Conservation (phyloP, 345 rosid species). For the Boechera divaricarpa region DNA sequence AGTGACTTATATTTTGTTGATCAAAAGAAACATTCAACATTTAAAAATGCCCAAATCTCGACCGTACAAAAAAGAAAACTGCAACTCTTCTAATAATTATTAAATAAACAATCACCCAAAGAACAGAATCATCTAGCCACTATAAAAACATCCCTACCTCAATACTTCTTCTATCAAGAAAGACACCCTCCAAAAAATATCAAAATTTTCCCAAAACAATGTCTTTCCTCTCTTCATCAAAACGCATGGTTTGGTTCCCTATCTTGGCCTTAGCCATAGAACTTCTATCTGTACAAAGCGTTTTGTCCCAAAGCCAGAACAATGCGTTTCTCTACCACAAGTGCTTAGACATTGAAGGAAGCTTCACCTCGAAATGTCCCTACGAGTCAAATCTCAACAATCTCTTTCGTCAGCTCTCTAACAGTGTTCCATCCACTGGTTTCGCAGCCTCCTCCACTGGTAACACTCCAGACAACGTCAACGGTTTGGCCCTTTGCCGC, state of each 20-base stretch:
- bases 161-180: background rate
- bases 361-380: slow-evolving; percentile 46
- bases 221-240: slow-evolving; percentile 24
- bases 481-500: slow-evolving; percentile 65
- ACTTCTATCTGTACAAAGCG: slow-evolving; percentile 23
- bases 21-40: slow-evolving; percentile 3
- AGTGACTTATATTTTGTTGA: slow-evolving; percentile 3
- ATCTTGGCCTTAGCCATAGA: slow-evolving; percentile 36
- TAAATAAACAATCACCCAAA: slow-evolving; percentile 21
- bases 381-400: slow-evolving; percentile 56
- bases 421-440: slow-evolving; percentile 54
- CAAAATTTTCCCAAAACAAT: slow-evolving; percentile 26
- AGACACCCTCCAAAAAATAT: background rate
- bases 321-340: slow-evolving; percentile 51
- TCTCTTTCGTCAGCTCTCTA: slow-evolving; percentile 49
- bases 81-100: slow-evolving; percentile 26
- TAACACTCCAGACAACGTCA: slow-evolving; percentile 44
- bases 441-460: slow-evolving; percentile 53
- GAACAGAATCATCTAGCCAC: slow-evolving; percentile 3
- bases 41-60: slow-evolving; percentile 16
- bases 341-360: slow-evolving; percentile 53
- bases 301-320: slow-evolving; percentile 38
- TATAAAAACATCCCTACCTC: slow-evolving; percentile 24
- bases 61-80: slow-evolving; percentile 31
- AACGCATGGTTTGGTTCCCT: slow-evolving; percentile 24